A percentile compares a stretch with the other conserved stretches of the same genome.
Evolutionary conservation across 345 rosid species (phyloP).

Genomic region (Alliaria petiolata): DNA sequence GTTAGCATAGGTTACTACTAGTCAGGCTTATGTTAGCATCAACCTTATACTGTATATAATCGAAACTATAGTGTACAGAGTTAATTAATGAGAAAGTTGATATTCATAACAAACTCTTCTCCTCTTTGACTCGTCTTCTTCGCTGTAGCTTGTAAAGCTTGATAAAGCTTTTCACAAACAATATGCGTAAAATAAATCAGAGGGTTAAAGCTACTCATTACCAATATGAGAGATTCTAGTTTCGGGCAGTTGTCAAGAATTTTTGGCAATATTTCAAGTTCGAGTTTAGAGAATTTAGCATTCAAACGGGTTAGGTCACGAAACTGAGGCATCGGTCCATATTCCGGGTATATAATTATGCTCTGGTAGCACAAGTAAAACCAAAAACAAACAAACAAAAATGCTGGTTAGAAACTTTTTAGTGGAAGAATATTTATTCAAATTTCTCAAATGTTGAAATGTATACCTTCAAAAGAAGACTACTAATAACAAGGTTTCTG

Average conservation of each 20-base stretch:
- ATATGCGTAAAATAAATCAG: neutral
- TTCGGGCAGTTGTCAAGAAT: neutral
- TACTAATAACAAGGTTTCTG: neutral
- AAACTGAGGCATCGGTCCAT: neutral
- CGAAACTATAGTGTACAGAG: too few species aligned
- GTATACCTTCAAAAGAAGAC: neutral
- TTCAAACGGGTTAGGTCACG: neutral
- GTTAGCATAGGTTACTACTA: too few species aligned
- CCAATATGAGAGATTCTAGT: constrained; percentile 9
- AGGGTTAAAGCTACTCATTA: neutral
- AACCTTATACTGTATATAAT: too few species aligned
- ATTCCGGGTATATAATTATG: neutral
- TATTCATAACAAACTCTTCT: too few species aligned
- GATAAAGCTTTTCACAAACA: neutral
- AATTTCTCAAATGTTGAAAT: neutral
- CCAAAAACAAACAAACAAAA: neutral
- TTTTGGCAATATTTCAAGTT: neutral
- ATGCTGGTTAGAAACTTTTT: neutral
- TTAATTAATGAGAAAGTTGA: too few species aligned
- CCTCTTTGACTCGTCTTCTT: too few species aligned
- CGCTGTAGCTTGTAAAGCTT: too few species aligned
- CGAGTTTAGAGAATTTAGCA: neutral
- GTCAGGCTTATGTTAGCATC: too few species aligned
- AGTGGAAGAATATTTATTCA: neutral
- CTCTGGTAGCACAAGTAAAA: neutral